Percentiles rank a stretch among this genome's conserved stretches.
Evolutionary conservation across 192 early-diverging fungal species (phyloP).

Genomic region (Funneliformis mosseae): DNA sequence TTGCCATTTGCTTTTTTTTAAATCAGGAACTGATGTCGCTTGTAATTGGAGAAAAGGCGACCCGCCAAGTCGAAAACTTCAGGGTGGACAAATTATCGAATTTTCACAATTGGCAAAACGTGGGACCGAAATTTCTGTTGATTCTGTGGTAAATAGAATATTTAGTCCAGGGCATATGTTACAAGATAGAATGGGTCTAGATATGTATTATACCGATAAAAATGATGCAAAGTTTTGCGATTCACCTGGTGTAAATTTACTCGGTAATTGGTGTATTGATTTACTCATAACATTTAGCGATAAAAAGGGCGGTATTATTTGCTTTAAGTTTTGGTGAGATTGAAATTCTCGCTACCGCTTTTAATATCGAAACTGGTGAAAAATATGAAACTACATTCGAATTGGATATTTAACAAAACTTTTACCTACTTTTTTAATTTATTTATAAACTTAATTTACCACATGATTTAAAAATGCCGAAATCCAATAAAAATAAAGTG

Average conservation of each 20-base stretch:
- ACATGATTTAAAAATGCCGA: no score
- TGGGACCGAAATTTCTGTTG: background rate
- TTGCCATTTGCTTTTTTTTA: background rate
- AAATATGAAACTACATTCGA: conserved; percentile 11
- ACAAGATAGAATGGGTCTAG: background rate
- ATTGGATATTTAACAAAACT: conserved; percentile 12
- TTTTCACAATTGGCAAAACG: background rate
- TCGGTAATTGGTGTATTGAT: background rate
- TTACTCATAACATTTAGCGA: background rate
- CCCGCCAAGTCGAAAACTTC: background rate
- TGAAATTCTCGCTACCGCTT: background rate
- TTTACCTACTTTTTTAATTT: no score
- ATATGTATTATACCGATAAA: background rate
- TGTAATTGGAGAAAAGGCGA: background rate
- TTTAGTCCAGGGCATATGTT: background rate
- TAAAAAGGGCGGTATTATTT: background rate
- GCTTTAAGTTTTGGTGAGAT: conserved; percentile 1
- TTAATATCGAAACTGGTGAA: background rate
- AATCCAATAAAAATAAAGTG: no score
- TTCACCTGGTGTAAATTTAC: background rate
- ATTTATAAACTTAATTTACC: no score
- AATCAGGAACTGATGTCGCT: background rate
- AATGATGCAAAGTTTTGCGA: conserved; percentile 1
- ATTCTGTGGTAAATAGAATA: background rate
- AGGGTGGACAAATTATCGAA: background rate